A percentile compares a stretch with the other conserved stretches of the same genome.
phyloP scores from a whole-genome alignment of 495 filamentous ascomycete genomes.

The Immersiella caudata region DNA sequence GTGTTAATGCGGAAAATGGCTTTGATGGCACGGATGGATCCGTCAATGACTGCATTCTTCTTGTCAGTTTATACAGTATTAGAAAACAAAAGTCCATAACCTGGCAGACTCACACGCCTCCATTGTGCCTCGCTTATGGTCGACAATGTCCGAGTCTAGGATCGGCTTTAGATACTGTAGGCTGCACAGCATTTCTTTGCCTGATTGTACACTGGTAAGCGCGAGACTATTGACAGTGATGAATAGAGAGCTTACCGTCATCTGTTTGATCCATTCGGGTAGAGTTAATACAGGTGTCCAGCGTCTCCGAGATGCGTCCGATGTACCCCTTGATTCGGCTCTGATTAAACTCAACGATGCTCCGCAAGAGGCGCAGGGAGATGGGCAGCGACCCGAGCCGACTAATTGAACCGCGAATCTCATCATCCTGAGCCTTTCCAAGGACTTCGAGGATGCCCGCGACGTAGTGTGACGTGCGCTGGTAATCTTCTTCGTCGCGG shows the following conservation, averaged over 20 bases:
- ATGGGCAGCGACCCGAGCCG: neutral
- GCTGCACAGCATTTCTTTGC: neutral
- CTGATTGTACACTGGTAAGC: neutral
- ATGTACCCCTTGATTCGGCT: conserved; percentile 19
- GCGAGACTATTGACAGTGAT: neutral
- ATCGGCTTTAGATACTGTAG: too few relatives aligned
- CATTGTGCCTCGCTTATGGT: neutral
- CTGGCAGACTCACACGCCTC: neutral
- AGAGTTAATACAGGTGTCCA: conserved; percentile 22
- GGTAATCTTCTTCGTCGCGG: conserved; percentile 6
- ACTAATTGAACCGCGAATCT: neutral
- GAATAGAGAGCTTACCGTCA: conserved; percentile 1
- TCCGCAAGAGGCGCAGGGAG: conserved; percentile 3
- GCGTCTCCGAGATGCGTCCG: neutral
- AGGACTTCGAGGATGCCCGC: neutral
- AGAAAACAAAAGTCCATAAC: too few relatives aligned
- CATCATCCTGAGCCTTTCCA: neutral
- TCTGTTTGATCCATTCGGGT: neutral
- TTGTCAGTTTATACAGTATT: neutral
- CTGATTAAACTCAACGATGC: conserved; percentile 25
- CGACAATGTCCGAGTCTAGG: too few relatives aligned
- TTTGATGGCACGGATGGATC: neutral
- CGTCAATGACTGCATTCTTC: neutral
- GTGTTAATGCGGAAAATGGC: neutral
- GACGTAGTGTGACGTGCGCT: neutral